Base-by-base conservation (phyloP, 2,329 filamentous ascomycete species). In the Cordyceps farinosa region DNA sequence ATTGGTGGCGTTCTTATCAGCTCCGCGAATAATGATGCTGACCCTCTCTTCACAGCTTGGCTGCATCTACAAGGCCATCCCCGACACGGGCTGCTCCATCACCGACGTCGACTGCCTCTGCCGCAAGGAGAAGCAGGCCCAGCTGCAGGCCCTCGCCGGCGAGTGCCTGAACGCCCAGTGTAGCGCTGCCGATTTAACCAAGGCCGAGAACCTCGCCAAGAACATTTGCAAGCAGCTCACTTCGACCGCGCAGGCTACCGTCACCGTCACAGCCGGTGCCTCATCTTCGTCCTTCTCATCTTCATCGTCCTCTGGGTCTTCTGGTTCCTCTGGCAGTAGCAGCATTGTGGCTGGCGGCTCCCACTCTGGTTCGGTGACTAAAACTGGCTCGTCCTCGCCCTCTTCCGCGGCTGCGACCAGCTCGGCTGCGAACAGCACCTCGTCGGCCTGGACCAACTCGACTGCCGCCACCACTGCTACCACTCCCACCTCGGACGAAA, bases 111-210 rank as follows among this genome's bases (percentile, higher is more conserved):
- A 38, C 29, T 58, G 55, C 55, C 44, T 58, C 44, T 58, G 55
- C 44, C 42, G 30, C 29, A 38, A 30, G 42, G 55, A 48, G 55
- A 58, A 58, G 55, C 55, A 48, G 55, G 55, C 55, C n/a, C 55
- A 58, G 55, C 15, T 58, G 17, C 55, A 58, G 55, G 44, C 42
- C 11, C 7, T 38, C 17, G 55, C 55, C 29, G 55, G 55, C 29
- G 44, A 48, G 4, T 58, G 55, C 55, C 55, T 58, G 32, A 38
- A 29, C 55, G 6, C 8, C 3, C 27, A 58, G 44, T 51, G 56
- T 34, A 59, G 40, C 42, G 56, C 56, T 17, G 36, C 34, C 10
- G 47, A 44, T 9, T 27, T 60, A 27, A 52, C 47, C n/a, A 42
- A 60, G 47, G 17, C 36, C 36, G 22, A 51, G 47, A 36, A 51